phyloP scores from a whole-genome alignment of 2,329 filamentous ascomycete species.

The Fusarium sublunatum region DNA sequence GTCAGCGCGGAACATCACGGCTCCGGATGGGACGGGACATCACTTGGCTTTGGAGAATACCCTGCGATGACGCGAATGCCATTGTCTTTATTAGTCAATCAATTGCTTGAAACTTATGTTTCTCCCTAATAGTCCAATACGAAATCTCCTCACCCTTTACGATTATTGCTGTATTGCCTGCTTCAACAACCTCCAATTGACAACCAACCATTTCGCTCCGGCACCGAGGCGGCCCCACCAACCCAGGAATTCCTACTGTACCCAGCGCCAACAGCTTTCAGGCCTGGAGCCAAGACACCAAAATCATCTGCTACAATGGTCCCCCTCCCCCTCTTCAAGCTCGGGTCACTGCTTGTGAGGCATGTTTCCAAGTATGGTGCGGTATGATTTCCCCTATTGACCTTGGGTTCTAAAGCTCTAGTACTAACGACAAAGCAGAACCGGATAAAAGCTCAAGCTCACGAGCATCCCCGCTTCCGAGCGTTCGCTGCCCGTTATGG shows the following conservation, averaged over 20 bases:
- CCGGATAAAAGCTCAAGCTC: slow-evolving; percentile 72
- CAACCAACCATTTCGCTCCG: slow-evolving; percentile 1
- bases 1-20: slow-evolving; percentile 40
- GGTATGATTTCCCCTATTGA: slow-evolving; percentile 57
- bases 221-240: slow-evolving; percentile 29
- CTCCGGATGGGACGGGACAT: slow-evolving; percentile 36
- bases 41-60: slow-evolving; percentile 2
- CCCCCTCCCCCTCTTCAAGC: slow-evolving; percentile 74
- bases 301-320: slow-evolving; percentile 61
- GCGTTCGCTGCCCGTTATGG: slow-evolving; percentile 70
- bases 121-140: neutral
- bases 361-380: slow-evolving; percentile 77
- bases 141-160: neutral
- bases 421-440: slow-evolving; percentile 59
- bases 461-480: slow-evolving; percentile 72
- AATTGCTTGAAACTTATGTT: neutral
- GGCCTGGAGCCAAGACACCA: slow-evolving; percentile 38
- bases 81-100: neutral
- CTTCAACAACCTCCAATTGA: slow-evolving; percentile 21
- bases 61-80: neutral
- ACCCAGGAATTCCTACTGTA: slow-evolving; percentile 23
- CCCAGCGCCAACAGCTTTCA: slow-evolving; percentile 19
- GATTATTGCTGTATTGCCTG: neutral
- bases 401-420: neutral
- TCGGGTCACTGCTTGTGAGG: slow-evolving; percentile 71